Percentiles rank a stretch among this genome's conserved stretches.
Conservation (phyloP, 23 red algal genomes). For the Gracilaria domingensis region DNA sequence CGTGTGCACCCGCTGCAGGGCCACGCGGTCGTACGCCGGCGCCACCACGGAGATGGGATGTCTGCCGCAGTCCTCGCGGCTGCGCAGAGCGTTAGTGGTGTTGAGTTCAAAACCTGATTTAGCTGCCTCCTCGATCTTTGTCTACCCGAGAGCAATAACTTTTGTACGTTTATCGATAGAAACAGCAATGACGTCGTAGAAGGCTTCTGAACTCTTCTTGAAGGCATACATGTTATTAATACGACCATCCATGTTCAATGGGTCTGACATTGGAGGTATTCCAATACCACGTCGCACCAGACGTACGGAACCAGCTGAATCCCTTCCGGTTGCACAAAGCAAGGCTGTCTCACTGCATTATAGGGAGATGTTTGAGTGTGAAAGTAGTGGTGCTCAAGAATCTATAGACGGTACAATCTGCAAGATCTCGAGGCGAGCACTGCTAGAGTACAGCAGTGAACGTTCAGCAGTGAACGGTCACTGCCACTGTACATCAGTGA, state of each 20-base stretch:
- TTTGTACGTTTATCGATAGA: conserved; percentile 75
- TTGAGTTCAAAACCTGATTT: conserved; percentile 67
- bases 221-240: conserved; percentile 62
- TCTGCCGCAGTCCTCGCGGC: conserved; percentile 30
- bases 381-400: conserved; percentile 43
- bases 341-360: conserved; percentile 28
- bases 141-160: conserved; percentile 75
- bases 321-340: conserved; percentile 31
- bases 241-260: conserved; percentile 2
- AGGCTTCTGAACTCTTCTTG: conserved; percentile 34
- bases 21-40: conserved; percentile 42
- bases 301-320: conserved; percentile 37
- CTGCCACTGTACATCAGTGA: too few relatives aligned
- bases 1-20: conserved; percentile 39
- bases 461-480: too few relatives aligned
- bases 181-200: conserved; percentile 78
- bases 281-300: conserved; percentile 66
- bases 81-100: conserved; percentile 65
- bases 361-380: neutral
- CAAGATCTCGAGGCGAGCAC: conserved; percentile 15
- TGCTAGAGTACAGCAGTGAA: too few relatives aligned
- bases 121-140: conserved; percentile 70
- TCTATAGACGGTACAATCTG: conserved; percentile 31
- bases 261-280: conserved; percentile 62
- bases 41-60: conserved; percentile 42